Percentiles rank a stretch among this genome's conserved stretches.
These are phyloP conservation scores for Starmerella davenportii DNA, from an alignment of 805 yeast genomes.

Conservation along the genomic window DNA sequence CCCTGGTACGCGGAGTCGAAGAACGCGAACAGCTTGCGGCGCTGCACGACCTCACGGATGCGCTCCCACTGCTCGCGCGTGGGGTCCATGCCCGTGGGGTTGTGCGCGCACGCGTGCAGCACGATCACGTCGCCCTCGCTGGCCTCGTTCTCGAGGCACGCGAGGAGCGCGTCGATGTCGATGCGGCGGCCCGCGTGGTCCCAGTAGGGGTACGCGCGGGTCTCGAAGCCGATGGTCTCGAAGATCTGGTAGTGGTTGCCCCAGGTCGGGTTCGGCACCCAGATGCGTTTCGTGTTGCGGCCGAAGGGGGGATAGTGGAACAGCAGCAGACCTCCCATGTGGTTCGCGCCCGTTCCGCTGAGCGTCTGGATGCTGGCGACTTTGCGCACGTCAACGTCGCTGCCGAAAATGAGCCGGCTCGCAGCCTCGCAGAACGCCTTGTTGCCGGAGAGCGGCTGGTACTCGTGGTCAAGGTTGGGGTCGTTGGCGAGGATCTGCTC, in stretches of 20 bases:
- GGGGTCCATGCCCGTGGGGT: constrained; percentile 96
- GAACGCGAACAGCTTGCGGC: constrained; percentile 52
- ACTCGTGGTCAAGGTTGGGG: constrained; percentile 54
- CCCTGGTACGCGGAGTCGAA: constrained; percentile 97
- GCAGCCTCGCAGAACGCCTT: constrained; percentile 47
- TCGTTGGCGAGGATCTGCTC: constrained; percentile 26
- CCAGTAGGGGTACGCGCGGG: constrained; percentile 74
- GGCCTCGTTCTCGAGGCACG: constrained; percentile 40
- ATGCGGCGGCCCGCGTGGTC: constrained; percentile 49
- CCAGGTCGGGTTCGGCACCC: constrained; percentile 89
- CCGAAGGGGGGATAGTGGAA: constrained; percentile 30
- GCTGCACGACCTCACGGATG: constrained; percentile 44
- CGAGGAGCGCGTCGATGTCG: constrained; percentile 50
- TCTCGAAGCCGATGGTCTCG: constrained; percentile 45
- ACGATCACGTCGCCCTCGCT: constrained; percentile 62
- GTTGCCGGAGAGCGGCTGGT: constrained; percentile 70
- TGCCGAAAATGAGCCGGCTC: constrained; percentile 52
- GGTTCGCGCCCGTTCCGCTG: constrained; percentile 84
- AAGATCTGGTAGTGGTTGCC: constrained; percentile 85
- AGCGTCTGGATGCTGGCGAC: constrained; percentile 53
- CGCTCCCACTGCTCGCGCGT: constrained; percentile 59
- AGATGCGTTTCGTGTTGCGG: constrained; percentile 29
- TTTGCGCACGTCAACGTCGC: constrained; percentile 37
- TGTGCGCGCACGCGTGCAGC: constrained; percentile 92
- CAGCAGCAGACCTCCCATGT: constrained; percentile 61